These are phyloP conservation scores for Quercus suber DNA, from an alignment of 306 rosid species.

Conservation along the genomic window DNA sequence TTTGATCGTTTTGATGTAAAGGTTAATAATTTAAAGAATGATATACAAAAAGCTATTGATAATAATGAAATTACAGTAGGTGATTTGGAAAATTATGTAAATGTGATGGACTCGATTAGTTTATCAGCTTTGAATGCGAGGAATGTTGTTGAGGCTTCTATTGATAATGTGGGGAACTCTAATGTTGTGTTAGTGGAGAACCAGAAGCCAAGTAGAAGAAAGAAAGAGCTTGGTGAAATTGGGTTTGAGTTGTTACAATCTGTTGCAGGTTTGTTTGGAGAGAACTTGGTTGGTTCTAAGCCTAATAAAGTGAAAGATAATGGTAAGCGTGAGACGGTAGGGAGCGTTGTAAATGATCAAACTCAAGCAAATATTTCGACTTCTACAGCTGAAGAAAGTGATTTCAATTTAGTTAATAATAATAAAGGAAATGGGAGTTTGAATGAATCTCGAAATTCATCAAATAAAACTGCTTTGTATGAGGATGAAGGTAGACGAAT, in stretches of 20 bases:
- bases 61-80: slow-evolving; percentile 47
- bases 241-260: slow-evolving; percentile 58
- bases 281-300: slow-evolving; percentile 42
- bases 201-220: slow-evolving; percentile 47
- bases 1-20: slow-evolving; percentile 51
- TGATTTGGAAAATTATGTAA: slow-evolving; percentile 62
- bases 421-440: slow-evolving; percentile 21
- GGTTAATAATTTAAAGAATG: slow-evolving; percentile 49
- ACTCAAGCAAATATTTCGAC: slow-evolving; percentile 20
- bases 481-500: slow-evolving; percentile 29
- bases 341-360: slow-evolving; percentile 32
- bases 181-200: slow-evolving; percentile 42
- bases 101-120: slow-evolving; percentile 42
- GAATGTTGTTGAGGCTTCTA: slow-evolving; percentile 33
- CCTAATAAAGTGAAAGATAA: slow-evolving; percentile 42
- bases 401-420: slow-evolving; percentile 31
- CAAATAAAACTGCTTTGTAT: slow-evolving; percentile 24
- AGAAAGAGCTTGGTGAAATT: slow-evolving; percentile 55
- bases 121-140: slow-evolving; percentile 44
- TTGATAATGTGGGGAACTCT: slow-evolving; percentile 46
- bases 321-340: slow-evolving; percentile 36
- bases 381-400: slow-evolving; percentile 26
- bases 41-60: slow-evolving; percentile 50
- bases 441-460: slow-evolving; percentile 32
- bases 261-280: slow-evolving; percentile 57